Conservation (phyloP, 257 asterid species). For the Plantago ovata region DNA sequence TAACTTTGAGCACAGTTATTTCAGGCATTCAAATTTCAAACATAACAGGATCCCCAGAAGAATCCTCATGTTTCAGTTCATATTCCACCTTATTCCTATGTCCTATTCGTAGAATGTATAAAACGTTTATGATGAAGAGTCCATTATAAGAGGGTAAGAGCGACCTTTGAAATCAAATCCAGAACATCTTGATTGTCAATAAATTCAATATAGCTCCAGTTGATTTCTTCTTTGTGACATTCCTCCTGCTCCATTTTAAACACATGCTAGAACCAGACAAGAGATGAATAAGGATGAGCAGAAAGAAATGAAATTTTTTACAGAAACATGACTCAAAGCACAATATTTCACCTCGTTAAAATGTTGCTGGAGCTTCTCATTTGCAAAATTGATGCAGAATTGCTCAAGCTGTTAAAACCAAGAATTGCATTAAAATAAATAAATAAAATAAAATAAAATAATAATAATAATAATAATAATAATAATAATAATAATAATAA, state of each 20-base stretch:
- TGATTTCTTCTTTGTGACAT: slow-evolving; percentile 80
- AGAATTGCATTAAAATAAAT: too few relatives aligned
- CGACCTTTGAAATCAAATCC: slow-evolving; percentile 94
- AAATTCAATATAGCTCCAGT: slow-evolving; percentile 98
- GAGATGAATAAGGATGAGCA: slow-evolving; percentile 11
- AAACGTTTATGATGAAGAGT: slow-evolving; percentile 8
- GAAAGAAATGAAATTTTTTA: neutral
- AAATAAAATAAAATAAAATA: too few relatives aligned
- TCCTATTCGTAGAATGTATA: neutral
- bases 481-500: too few relatives aligned
- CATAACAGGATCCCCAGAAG: slow-evolving; percentile 2
- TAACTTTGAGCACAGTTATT: too few relatives aligned
- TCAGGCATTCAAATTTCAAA: too few relatives aligned
- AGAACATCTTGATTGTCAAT: slow-evolving; percentile 99
- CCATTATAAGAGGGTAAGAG: slow-evolving; percentile 17
- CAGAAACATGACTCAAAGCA: slow-evolving; percentile 13
- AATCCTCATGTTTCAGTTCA: slow-evolving; percentile 2
- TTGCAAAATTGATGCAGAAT: slow-evolving; percentile 97
- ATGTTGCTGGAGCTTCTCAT: slow-evolving; percentile 99
- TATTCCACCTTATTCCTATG: too few relatives aligned
- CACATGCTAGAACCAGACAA: slow-evolving; percentile 76
- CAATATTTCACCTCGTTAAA: slow-evolving; percentile 79
- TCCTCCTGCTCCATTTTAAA: slow-evolving; percentile 99
- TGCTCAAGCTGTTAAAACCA: slow-evolving; percentile 77
- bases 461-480: too few relatives aligned